phyloP scores from a whole-genome alignment of 352 stramenopile genomes.

The Aphanomyces invadans region DNA sequence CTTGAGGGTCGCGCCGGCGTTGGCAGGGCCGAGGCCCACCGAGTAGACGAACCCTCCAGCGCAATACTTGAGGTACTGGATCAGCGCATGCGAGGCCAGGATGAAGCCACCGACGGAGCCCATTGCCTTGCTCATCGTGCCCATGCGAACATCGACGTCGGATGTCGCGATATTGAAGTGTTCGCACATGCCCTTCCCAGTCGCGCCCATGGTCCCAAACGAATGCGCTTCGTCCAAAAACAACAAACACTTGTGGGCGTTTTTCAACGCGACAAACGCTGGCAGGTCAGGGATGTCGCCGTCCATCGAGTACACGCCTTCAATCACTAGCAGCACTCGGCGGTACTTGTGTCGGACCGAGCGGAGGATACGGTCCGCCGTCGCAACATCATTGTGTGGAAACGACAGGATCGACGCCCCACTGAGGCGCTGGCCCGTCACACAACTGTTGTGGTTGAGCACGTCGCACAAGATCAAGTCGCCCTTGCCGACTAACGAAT shows the following conservation, averaged over 20 bases:
- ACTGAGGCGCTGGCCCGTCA: conserved; percentile 62
- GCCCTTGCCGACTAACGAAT: conserved; percentile 56
- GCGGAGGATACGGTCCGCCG: conserved; percentile 61
- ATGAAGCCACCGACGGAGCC: conserved; percentile 61
- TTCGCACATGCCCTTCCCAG: conserved; percentile 47
- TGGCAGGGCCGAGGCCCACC: conserved; percentile 59
- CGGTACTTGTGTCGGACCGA: conserved; percentile 65
- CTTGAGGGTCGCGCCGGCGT: conserved; percentile 56
- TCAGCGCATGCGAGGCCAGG: conserved; percentile 38
- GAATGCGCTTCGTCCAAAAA: conserved; percentile 49
- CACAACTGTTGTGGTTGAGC: conserved; percentile 74
- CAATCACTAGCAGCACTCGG: conserved; percentile 59
- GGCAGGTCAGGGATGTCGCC: conserved; percentile 52
- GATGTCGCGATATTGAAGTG: conserved; percentile 38
- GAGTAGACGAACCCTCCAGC: conserved; percentile 73
- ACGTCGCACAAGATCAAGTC: conserved; percentile 73
- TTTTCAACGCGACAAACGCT: conserved; percentile 53
- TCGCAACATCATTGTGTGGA: conserved; percentile 65
- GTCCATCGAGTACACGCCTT: conserved; percentile 66
- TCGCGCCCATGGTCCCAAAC: conserved; percentile 54
- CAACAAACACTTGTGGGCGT: conserved; percentile 54
- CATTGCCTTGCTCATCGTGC: conserved; percentile 67
- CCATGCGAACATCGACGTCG: conserved; percentile 58
- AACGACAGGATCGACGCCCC: conserved; percentile 72
- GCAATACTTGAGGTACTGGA: conserved; percentile 59